Base-by-base conservation (phyloP, 1,284 basidiomycete species). In the Trichosporon sp. region DNA sequence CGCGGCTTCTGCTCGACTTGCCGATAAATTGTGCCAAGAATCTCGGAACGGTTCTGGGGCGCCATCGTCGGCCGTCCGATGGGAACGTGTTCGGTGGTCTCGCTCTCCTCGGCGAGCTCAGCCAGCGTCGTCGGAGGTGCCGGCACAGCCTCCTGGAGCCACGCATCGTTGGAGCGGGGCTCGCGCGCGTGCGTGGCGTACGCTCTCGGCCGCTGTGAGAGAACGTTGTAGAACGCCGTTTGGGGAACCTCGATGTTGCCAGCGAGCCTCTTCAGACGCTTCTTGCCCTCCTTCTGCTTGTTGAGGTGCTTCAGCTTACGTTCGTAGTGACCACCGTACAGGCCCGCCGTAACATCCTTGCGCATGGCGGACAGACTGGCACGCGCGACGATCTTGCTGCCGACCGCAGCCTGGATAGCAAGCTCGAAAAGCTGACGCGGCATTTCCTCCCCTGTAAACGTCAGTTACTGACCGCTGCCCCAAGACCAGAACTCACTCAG, bases 401-500 rank as follows among this genome's bases (percentile, higher is more conserved):
- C 95, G 19, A 98, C 77, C 3, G 80, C 77, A 0, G 85, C 93
- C 80, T 96, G 94, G 69, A 96, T 94, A 0, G 93, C 91, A 12
- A 98, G 91, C 82, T 98, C 96, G 80, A 96, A 98, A 70, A 96
- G 85, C 82, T 98, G 96, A 64, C 92, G 87, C 16, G 95, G 95
- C 46, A 98, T 92, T 16, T 96, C 92, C 77, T 92, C 91, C 84
- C 91, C 92, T 94, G 73, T 14, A n/a, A 35, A 19, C 12, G 43
- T 66, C n/a, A 71, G 40, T 64, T 21, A 14, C 51, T 51, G 19
- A 5, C 38, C 6, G 7, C 6, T 37, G 1, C 5, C 2, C 0
- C 6, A n/a, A 63, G 8, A 4, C 35, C 14, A n/a, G 5, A 63
- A 79, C 91, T 79, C 77, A 93, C 93, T 92, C 68, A 98, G 88